Percentiles rank a stretch among this genome's conserved stretches.
Conservation (phyloP, 257 asterid species). For the Primulina eburnea region DNA sequence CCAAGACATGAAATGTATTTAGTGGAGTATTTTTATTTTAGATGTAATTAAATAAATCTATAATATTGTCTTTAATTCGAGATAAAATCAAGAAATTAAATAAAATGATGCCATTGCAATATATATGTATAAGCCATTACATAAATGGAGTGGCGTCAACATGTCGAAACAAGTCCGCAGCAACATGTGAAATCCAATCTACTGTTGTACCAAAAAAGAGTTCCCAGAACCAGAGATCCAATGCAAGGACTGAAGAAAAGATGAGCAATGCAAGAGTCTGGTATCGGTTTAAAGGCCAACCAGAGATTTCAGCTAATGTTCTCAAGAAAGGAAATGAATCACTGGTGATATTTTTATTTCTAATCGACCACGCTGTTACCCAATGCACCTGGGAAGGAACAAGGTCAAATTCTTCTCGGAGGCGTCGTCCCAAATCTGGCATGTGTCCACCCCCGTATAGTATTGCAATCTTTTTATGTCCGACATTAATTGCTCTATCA, state of each 20-base stretch:
- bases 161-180: constrained; percentile 44
- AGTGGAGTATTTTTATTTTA: too few relatives aligned
- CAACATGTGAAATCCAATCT: constrained; percentile 54
- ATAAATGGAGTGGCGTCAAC: constrained; percentile 32
- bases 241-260: constrained; percentile 80
- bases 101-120: too few relatives aligned
- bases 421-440: constrained; percentile 91
- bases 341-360: constrained; percentile 37
- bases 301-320: constrained; percentile 50
- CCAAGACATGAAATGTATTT: too few relatives aligned
- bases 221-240: constrained; percentile 96
- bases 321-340: constrained; percentile 60
- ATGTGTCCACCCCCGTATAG: constrained; percentile 96
- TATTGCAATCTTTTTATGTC: constrained; percentile 82
- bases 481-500: constrained; percentile 52
- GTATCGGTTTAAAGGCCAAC: constrained; percentile 87
- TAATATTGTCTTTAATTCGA: background rate
- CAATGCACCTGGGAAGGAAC: constrained; percentile 76
- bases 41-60: too few relatives aligned
- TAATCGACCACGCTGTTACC: constrained; percentile 96
- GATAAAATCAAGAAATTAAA: background rate
- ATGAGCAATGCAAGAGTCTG: constrained; percentile 86
- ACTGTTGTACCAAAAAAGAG: constrained; percentile 71
- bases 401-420: constrained; percentile 76
- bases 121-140: constrained; percentile 24